A percentile compares a stretch with the other conserved stretches of the same genome.
phyloP scores from a whole-genome alignment of 2,329 filamentous ascomycete species.

The Akanthomyces dipterigenus region DNA sequence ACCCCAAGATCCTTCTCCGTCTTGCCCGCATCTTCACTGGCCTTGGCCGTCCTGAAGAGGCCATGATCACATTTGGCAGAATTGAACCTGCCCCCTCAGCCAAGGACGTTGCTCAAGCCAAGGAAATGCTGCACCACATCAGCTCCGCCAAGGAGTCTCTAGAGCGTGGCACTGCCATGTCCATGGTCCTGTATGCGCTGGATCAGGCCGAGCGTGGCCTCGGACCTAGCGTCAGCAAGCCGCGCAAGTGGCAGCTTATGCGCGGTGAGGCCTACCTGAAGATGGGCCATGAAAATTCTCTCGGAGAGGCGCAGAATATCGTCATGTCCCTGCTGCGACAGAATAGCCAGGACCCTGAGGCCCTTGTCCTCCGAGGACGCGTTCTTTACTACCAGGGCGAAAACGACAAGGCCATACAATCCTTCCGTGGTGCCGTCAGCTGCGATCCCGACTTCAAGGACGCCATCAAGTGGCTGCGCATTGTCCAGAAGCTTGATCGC shows the following conservation, averaged over 20 bases:
- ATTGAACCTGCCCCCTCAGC: slow-evolving; percentile 75
- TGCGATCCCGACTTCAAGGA: slow-evolving; percentile 89
- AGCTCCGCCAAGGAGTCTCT: slow-evolving; percentile 72
- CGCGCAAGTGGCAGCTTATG: slow-evolving; percentile 91
- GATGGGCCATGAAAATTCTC: slow-evolving; percentile 82
- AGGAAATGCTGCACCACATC: slow-evolving; percentile 78
- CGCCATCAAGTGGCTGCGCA: slow-evolving; percentile 80
- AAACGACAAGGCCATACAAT: slow-evolving; percentile 87
- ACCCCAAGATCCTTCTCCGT: slow-evolving; percentile 81
- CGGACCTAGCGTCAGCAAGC: slow-evolving; percentile 66
- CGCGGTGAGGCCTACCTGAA: slow-evolving; percentile 86
- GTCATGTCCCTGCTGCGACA: slow-evolving; percentile 78
- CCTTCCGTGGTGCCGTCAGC: slow-evolving; percentile 81
- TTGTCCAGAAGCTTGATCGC: slow-evolving; percentile 84
- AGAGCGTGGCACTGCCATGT: slow-evolving; percentile 68
- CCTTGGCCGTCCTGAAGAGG: slow-evolving; percentile 80
- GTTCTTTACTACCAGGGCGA: slow-evolving; percentile 88
- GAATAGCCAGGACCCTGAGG: slow-evolving; percentile 91
- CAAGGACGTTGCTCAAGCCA: slow-evolving; percentile 78
- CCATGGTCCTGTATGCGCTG: slow-evolving; percentile 86
- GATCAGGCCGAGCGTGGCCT: slow-evolving; percentile 83
- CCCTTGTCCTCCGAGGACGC: slow-evolving; percentile 79
- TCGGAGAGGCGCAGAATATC: slow-evolving; percentile 88
- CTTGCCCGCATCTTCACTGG: slow-evolving; percentile 85
- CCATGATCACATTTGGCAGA: slow-evolving; percentile 71